Evolutionary conservation across 2,329 filamentous ascomycete genomes (phyloP).

Genomic region (Diplodia scrobiculata): DNA sequence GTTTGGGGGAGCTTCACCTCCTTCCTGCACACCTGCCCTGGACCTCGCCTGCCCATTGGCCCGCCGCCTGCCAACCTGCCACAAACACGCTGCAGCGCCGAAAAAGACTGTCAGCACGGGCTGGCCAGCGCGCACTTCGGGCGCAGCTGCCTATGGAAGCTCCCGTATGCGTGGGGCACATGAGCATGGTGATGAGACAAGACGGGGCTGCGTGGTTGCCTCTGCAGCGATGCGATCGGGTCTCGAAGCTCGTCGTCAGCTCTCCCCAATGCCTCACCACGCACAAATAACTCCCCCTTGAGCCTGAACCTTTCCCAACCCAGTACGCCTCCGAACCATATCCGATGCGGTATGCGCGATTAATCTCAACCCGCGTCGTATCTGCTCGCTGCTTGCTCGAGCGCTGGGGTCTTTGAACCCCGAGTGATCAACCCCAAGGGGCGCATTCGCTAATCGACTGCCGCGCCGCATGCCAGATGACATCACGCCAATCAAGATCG

Average conservation of each 20-base stretch:
- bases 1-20: slow-evolving; percentile 23
- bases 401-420: slow-evolving; percentile 10
- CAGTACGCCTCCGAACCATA: slow-evolving; percentile 3
- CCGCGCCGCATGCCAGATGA: slow-evolving; percentile 7
- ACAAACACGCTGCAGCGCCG: no score
- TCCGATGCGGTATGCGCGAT: slow-evolving; percentile 21
- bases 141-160: slow-evolving; percentile 14
- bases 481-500: slow-evolving; percentile 13
- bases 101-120: not conserved
- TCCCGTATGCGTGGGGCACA: slow-evolving; percentile 5
- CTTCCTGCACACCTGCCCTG: not conserved
- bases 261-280: not conserved
- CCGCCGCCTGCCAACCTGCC: no score
- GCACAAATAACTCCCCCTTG: slow-evolving; percentile 20
- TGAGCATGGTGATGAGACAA: not conserved
- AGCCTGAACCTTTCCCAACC: not conserved
- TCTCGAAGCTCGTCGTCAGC: slow-evolving; percentile 23
- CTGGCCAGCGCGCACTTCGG: not conserved
- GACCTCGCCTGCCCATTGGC: no score
- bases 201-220: not conserved
- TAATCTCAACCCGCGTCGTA: slow-evolving; percentile 5
- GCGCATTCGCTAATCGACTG: slow-evolving; percentile 20
- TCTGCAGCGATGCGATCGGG: slow-evolving; percentile 9
- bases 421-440: slow-evolving; percentile 20
- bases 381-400: slow-evolving; percentile 9